A percentile compares a stretch with the other conserved stretches of the same genome.
Conservation (phyloP, 495 filamentous ascomycete species). For the Terfezia claveryi region DNA sequence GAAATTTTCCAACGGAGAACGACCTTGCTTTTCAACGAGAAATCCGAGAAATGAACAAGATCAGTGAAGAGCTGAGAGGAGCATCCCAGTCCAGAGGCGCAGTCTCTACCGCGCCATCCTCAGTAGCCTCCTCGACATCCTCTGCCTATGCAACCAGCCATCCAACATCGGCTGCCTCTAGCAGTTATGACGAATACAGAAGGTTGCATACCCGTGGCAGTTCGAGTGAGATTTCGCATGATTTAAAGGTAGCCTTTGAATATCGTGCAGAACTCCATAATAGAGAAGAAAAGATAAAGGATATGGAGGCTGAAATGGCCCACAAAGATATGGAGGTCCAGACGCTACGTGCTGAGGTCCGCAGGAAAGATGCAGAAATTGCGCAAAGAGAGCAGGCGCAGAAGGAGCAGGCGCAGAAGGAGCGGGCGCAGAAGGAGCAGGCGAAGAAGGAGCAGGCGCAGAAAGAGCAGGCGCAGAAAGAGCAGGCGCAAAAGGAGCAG, state of each 20-base stretch:
- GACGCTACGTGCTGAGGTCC: not conserved
- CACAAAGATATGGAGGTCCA: not conserved
- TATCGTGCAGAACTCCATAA: not conserved
- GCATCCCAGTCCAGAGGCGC: conserved; percentile 8
- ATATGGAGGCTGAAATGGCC: conserved; percentile 38
- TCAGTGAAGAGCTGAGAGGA: conserved; percentile 54
- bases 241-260: not conserved
- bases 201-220: not conserved
- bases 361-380: not conserved
- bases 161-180: not conserved
- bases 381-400: conserved; percentile 27
- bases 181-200: not conserved
- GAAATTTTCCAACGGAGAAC: conserved; percentile 43
- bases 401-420: conserved; percentile 44
- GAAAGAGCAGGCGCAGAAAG: conserved; percentile 70
- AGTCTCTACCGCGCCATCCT: not conserved
- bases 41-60: conserved; percentile 58
- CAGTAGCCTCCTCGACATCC: not conserved
- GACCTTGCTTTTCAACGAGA: conserved; percentile 51
- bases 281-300: conserved; percentile 20
- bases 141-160: not conserved
- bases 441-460: conserved; percentile 78
- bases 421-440: conserved; percentile 27
- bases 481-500: conserved; percentile 41
- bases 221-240: not conserved